phyloP scores from a whole-genome alignment of 2,329 filamentous ascomycete species.

The Pseudogymnoascus pannorum region DNA sequence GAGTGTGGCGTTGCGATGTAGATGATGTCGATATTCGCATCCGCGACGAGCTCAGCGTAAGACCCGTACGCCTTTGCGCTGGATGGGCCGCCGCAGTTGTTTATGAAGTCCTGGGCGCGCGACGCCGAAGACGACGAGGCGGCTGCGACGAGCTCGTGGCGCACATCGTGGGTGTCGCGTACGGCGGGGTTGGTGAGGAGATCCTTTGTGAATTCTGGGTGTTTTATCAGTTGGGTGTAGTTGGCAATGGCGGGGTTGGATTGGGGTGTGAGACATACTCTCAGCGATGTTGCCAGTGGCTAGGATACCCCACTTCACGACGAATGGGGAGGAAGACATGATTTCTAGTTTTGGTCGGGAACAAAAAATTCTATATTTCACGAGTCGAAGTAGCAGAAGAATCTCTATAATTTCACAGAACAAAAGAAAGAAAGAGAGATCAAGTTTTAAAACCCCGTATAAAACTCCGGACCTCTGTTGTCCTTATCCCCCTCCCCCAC shows the following conservation, averaged over 20 bases:
- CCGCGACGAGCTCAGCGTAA: slow-evolving; percentile 58
- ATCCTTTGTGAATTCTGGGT: slow-evolving; percentile 51
- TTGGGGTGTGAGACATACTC: slow-evolving; percentile 18
- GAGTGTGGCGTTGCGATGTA: slow-evolving; percentile 67
- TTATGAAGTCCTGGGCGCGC: slow-evolving; percentile 55
- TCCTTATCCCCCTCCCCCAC: neutral
- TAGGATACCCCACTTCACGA: slow-evolving; percentile 29
- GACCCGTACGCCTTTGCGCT: slow-evolving; percentile 57
- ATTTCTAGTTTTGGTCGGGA: neutral
- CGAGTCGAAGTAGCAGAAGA: neutral
- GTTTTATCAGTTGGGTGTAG: neutral
- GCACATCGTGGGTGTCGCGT: slow-evolving; percentile 52
- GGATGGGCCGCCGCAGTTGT: slow-evolving; percentile 45
- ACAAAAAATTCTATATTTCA: neutral
- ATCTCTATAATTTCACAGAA: neutral
- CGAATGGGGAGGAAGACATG: slow-evolving; percentile 17
- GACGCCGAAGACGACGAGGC: slow-evolving; percentile 55
- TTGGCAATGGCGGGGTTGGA: slow-evolving; percentile 1
- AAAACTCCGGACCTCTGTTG: neutral
- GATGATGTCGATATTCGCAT: slow-evolving; percentile 59
- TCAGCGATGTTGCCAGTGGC: slow-evolving; percentile 33
- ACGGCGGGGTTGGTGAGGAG: slow-evolving; percentile 54
- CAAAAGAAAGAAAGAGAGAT: neutral
- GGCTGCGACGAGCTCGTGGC: slow-evolving; percentile 55
- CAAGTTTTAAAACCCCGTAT: neutral